Evolutionary conservation across 345 rosid genomes (phyloP), one percentile per base, ranked within the genome.

Genomic region (Corchorus olitorius): DNA sequence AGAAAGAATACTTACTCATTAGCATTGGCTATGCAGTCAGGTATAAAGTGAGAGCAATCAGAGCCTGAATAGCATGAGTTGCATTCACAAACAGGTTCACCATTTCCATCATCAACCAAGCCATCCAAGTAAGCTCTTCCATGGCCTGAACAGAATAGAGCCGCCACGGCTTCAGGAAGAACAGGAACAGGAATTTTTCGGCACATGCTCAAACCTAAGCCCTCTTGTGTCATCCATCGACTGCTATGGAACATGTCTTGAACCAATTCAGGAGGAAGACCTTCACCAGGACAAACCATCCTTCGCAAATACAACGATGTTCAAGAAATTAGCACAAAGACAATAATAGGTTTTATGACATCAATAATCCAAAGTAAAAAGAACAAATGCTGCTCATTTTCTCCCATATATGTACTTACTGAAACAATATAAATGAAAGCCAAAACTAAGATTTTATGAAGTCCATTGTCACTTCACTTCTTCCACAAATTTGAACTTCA

Each of bases 271-370:
- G 97, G 85, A 56, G 98, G 97, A 75, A 96, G 86, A 60, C 99
- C 99, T 79, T 92, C 99, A 65, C 97, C 98, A 1, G 97, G 94
- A 79, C 97, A 92, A 74, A 88, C 97, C 83, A 96, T 91, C 94
- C 99, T 96, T 84, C 73, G 73, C 41, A 71, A 52, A 61, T 70
- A 62, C 49, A 65, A 39, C 3, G 0, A 27, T 65, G 52, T 61
- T 39, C 54, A 60, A 60, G 35, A 15, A 67, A 46, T 71, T 20
- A 54, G 59, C 20, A 34, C 35, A 69, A 27, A 4, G 20, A 5
- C n/a, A 34, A 39, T 45, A 75, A 54, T 9, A 64, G 60, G 43
- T 52, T 73, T 65, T 60, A 50, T 10, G 45, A 22, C 27, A 63
- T 39, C 37, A 53, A 72, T 48, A 14, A 66, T 49, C 16, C 14